Percentiles rank a stretch among this genome's conserved stretches.
Conservation (phyloP, 1,284 basidiomycete genomes). For the Xerocomus amazonicus region DNA sequence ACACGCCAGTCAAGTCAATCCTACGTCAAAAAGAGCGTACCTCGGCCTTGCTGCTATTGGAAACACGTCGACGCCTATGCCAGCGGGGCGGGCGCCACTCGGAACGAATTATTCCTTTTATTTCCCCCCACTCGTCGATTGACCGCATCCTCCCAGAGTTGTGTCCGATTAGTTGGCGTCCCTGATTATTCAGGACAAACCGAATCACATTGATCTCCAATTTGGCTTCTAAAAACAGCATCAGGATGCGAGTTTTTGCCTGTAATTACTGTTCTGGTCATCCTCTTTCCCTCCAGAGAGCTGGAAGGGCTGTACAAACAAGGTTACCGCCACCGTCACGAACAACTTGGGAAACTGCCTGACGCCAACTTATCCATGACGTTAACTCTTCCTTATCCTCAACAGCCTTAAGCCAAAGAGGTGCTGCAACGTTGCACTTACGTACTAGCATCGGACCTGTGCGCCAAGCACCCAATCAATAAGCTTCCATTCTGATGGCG, state of each 20-base stretch:
- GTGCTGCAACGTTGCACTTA: slow-evolving; percentile 12
- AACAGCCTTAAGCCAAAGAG: slow-evolving; percentile 4
- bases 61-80: not conserved
- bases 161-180: not conserved
- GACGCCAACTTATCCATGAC: slow-evolving; percentile 28
- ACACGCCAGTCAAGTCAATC: not conserved
- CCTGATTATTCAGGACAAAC: not conserved
- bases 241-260: not conserved
- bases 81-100: not conserved
- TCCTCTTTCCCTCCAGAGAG: slow-evolving; percentile 2
- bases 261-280: not conserved
- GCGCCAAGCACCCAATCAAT: not conserved
- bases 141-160: slow-evolving; percentile 4
- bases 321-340: slow-evolving; percentile 13
- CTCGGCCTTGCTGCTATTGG: not conserved
- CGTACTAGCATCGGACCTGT: slow-evolving; percentile 3
- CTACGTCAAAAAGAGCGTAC: not conserved
- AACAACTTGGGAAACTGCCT: slow-evolving; percentile 16
- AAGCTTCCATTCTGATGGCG: slow-evolving; percentile 19
- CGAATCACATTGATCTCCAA: not conserved
- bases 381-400: slow-evolving; percentile 11
- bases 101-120: not conserved
- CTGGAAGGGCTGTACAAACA: not conserved
- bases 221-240: not conserved
- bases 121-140: slow-evolving; percentile 1